phyloP scores from a whole-genome alignment of 495 filamentous ascomycete genomes.

The Hyaloscypha finlandica region DNA sequence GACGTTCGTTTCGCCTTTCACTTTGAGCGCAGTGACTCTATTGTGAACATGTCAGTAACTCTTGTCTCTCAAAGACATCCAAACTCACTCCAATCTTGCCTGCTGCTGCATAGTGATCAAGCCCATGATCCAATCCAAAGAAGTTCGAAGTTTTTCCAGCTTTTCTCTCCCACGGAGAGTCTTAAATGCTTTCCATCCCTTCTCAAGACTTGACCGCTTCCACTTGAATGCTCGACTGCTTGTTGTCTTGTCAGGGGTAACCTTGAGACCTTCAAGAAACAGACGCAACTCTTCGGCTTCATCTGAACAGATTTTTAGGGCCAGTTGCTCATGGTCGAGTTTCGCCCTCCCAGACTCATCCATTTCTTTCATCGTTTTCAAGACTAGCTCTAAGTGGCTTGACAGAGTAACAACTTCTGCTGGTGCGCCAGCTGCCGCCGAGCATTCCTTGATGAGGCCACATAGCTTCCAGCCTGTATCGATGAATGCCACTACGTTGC shows the following conservation, averaged over 20 bases:
- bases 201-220: conserved; percentile 2
- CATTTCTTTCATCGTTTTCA: conserved; percentile 5
- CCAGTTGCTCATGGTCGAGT: conserved; percentile 5
- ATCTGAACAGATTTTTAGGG: conserved; percentile 1
- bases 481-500: conserved; percentile 10
- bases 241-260: not conserved
- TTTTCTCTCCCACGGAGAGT: conserved; percentile 10
- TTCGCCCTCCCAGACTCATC: conserved; percentile 3
- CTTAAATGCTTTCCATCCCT: conserved; percentile 11
- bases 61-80: not conserved
- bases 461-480: not conserved
- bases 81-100: not conserved
- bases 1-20: not conserved
- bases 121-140: conserved; percentile 2
- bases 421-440: not conserved
- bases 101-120: not conserved
- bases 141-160: conserved; percentile 1
- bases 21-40: not conserved
- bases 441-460: conserved; percentile 5
- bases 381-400: not conserved
- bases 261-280: conserved; percentile 6
- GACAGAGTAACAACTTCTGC: conserved; percentile 1
- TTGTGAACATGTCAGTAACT: not conserved
- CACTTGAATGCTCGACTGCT: conserved; percentile 5
- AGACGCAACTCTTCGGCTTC: conserved; percentile 6